Evolutionary conservation across 352 stramenopile genomes (phyloP), one percentile per base, ranked within the genome.

Genomic region (Plasmopara halstedii): DNA sequence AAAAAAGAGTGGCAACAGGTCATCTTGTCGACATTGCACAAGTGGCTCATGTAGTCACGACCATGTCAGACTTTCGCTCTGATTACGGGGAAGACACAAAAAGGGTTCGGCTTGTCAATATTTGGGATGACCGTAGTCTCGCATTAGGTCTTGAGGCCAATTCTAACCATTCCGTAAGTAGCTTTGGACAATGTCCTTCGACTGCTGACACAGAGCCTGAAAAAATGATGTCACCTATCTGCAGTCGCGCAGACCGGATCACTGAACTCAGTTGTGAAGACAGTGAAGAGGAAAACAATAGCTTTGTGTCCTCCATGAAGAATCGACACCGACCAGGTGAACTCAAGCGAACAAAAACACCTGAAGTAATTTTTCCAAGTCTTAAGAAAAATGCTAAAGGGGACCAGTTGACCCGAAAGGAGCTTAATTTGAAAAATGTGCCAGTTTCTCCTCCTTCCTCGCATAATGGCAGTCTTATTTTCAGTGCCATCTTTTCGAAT

Each of bases 11-110:
- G 23, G 53, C 42, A 1, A 60, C 61, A 0, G 67, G 62, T 0
- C 69, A 64, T 3, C 53, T 81, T n/a, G 60, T 83, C 3, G 71
- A 83, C 54, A 88, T 90, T 44, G 42, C 58, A 18, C 78, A 90
- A 44, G 78, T 90, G 31, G 78, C 78, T 3, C 64, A 90, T 50
- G 71, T 79, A 3, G 62, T 90, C 17, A 83, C 71, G 22, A 81
- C 67, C 10, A 59, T 74, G 49, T 73, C 61, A 1, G 72, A 90
- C 53, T 90, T 84, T 60, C 79, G 74, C 15, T 61, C 52, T 22
- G 78, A 86, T 45, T 90, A 90, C 64, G 62, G 48, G 6, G 61
- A 67, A 8, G 56, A 56, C 14, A 42, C 47, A 10, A 52, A 50
- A 34, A 53, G 41, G 9, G 47, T 42, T 33, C 22, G 52, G 41